phyloP scores from a whole-genome alignment of 257 asterid genomes.

The Mitragyna speciosa region DNA sequence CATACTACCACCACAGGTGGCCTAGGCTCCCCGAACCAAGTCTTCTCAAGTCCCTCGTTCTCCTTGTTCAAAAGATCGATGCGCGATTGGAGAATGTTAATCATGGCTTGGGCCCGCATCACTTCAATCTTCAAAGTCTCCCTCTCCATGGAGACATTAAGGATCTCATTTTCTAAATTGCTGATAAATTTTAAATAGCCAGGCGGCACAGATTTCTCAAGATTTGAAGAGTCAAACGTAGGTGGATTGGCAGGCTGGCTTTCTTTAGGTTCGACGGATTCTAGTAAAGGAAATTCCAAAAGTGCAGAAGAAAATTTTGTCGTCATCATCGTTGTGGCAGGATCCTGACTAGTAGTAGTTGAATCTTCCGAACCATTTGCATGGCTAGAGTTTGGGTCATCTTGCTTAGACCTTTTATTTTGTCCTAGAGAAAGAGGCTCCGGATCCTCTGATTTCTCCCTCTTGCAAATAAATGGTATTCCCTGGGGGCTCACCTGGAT shows the following conservation, averaged over 20 bases:
- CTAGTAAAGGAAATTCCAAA: slow-evolving; percentile 65
- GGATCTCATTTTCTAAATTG: slow-evolving; percentile 78
- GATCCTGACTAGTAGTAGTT: slow-evolving; percentile 83
- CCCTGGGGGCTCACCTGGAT: slow-evolving; percentile 30
- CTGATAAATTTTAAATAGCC: slow-evolving; percentile 84
- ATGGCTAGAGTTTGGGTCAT: slow-evolving; percentile 77
- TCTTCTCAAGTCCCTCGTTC: slow-evolving; percentile 57
- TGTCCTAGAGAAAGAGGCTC: slow-evolving; percentile 68
- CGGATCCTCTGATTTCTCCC: slow-evolving; percentile 72
- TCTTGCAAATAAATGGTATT: slow-evolving; percentile 66
- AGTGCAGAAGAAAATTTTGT: slow-evolving; percentile 57
- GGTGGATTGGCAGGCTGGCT: slow-evolving; percentile 38
- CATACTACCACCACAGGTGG: background rate
- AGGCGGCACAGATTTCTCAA: slow-evolving; percentile 91
- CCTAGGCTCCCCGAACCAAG: slow-evolving; percentile 37
- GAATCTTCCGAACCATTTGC: slow-evolving; percentile 96
- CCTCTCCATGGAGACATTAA: slow-evolving; percentile 82
- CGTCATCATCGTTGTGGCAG: slow-evolving; percentile 60
- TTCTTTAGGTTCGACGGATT: slow-evolving; percentile 58
- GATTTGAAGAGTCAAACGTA: slow-evolving; percentile 80
- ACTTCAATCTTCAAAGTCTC: slow-evolving; percentile 88
- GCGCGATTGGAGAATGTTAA: slow-evolving; percentile 79
- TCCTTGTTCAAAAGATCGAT: slow-evolving; percentile 63
- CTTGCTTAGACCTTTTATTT: slow-evolving; percentile 63
- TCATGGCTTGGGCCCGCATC: slow-evolving; percentile 95